These are phyloP conservation scores for Hanseniaspora guilliermondii DNA, from an alignment of 805 yeast species.

Conservation along the genomic window DNA sequence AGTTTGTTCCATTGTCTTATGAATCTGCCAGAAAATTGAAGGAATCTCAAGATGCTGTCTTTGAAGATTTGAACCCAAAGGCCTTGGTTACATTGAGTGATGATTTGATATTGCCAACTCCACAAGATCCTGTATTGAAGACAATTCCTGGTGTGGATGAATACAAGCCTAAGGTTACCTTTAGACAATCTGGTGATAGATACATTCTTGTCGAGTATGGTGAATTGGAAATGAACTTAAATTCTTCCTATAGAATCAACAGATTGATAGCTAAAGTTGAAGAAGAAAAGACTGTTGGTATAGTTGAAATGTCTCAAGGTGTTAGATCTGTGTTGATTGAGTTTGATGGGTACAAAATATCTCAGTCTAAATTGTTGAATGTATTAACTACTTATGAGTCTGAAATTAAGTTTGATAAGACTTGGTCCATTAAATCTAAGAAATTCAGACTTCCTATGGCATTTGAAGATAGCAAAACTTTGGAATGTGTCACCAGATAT, in stretches of 20 bases:
- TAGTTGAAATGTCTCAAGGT: constrained; percentile 93
- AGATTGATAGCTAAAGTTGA: constrained; percentile 63
- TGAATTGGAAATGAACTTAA: constrained; percentile 73
- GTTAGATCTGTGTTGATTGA: constrained; percentile 89
- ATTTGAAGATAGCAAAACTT: constrained; percentile 80
- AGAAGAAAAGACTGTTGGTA: constrained; percentile 56
- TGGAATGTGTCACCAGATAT: constrained; percentile 82
- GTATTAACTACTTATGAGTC: constrained; percentile 62
- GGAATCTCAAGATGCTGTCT: constrained; percentile 43
- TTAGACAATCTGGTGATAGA: constrained; percentile 95
- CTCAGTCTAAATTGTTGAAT: constrained; percentile 51
- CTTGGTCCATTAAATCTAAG: constrained; percentile 80
- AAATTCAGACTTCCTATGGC: constrained; percentile 86
- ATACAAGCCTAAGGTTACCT: constrained; percentile 57
- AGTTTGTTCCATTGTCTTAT: constrained; percentile 65
- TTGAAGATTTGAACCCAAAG: constrained; percentile 26
- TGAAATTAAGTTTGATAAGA: constrained; percentile 57
- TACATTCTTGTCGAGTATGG: constrained; percentile 89
- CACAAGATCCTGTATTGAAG: constrained; percentile 61
- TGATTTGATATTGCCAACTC: constrained; percentile 29
- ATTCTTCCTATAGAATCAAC: constrained; percentile 73
- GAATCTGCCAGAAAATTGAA: constrained; percentile 57
- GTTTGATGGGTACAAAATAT: constrained; percentile 49
- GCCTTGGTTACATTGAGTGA: constrained; percentile 25
- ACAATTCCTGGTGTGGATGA: constrained; percentile 36